Evolutionary conservation across 495 filamentous ascomycete genomes (phyloP).

Genomic region (Xylaria longipes): DNA sequence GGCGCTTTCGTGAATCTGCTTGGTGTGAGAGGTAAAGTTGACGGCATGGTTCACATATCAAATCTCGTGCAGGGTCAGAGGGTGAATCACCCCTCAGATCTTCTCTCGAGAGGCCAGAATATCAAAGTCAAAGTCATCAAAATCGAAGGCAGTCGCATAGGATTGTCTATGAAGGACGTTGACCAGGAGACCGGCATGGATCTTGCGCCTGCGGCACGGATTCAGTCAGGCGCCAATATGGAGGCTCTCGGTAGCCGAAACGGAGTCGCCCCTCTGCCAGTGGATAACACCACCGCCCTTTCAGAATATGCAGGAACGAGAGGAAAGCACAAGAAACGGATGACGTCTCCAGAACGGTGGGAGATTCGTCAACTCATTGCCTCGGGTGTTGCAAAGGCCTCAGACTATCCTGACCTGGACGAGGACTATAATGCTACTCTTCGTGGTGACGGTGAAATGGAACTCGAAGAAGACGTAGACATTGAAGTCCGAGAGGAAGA

Average conservation of each 20-base stretch:
- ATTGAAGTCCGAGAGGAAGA: slow-evolving; percentile 97
- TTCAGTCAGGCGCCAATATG: slow-evolving; percentile 94
- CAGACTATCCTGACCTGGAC: slow-evolving; percentile 93
- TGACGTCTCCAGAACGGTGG: slow-evolving; percentile 97
- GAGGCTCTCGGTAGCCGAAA: slow-evolving; percentile 75
- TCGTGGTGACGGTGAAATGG: slow-evolving; percentile 84
- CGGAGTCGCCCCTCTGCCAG: slow-evolving; percentile 43
- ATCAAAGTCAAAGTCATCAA: slow-evolving; percentile 95
- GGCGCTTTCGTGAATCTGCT: slow-evolving; percentile 94
- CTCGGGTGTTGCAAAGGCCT: slow-evolving; percentile 86
- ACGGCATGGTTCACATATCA: slow-evolving; percentile 95
- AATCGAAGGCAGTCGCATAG: slow-evolving; percentile 79
- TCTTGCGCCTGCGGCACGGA: slow-evolving; percentile 76
- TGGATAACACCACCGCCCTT: slow-evolving; percentile 64
- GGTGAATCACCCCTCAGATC: slow-evolving; percentile 90
- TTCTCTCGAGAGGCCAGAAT: slow-evolving; percentile 78
- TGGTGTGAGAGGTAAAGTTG: slow-evolving; percentile 85
- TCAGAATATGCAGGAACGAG: slow-evolving; percentile 61
- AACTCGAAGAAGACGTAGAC: slow-evolving; percentile 96
- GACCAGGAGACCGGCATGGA: slow-evolving; percentile 91
- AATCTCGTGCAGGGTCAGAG: slow-evolving; percentile 86
- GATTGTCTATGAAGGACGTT: slow-evolving; percentile 95
- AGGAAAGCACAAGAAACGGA: slow-evolving; percentile 76
- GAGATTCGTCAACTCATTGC: slow-evolving; percentile 97
- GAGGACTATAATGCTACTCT: slow-evolving; percentile 91